phyloP scores from a whole-genome alignment of 2,329 filamentous ascomycete genomes.

The Alternaria gansuensis region DNA sequence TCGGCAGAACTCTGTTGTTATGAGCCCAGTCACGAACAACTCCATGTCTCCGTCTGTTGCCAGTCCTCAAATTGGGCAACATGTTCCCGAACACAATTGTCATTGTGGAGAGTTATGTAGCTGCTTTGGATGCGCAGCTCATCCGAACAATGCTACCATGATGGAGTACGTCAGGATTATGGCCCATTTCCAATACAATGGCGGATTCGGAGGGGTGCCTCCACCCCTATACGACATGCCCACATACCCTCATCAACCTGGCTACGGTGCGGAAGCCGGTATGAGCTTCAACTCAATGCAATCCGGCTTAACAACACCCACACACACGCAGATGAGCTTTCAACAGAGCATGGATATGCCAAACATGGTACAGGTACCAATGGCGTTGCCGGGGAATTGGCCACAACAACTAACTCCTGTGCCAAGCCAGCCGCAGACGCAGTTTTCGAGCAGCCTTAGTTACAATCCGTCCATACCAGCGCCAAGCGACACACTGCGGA shows the following conservation, averaged over 20 bases:
- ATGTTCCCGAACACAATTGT: conserved; percentile 61
- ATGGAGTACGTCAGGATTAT: conserved; percentile 60
- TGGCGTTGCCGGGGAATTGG: conserved; percentile 36
- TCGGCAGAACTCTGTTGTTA: conserved; percentile 47
- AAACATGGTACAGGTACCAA: conserved; percentile 28
- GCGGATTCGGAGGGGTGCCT: conserved; percentile 43
- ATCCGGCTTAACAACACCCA: conserved; percentile 31
- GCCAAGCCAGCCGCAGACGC: conserved; percentile 22
- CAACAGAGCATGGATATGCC: conserved; percentile 32
- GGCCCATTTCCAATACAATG: conserved; percentile 49
- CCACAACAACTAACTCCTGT: conserved; percentile 29
- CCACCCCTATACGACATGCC: conserved; percentile 50
- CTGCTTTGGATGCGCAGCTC: conserved; percentile 73
- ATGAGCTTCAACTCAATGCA: conserved; percentile 29
- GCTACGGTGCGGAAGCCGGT: conserved; percentile 39
- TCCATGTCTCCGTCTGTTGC: conserved; percentile 36
- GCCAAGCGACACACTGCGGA: conserved; percentile 20
- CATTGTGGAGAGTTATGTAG: conserved; percentile 72
- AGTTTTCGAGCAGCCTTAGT: conserved; percentile 27
- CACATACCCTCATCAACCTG: conserved; percentile 46
- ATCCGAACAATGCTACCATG: conserved; percentile 73
- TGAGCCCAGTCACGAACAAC: conserved; percentile 27
- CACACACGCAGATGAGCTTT: conserved; percentile 34
- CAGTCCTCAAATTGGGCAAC: conserved; percentile 43
- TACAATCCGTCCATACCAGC: conserved; percentile 22